Percentiles rank a stretch among this genome's conserved stretches.
Conservation (phyloP, 257 asterid genomes). For the Dorcoceras hygrometricum region DNA sequence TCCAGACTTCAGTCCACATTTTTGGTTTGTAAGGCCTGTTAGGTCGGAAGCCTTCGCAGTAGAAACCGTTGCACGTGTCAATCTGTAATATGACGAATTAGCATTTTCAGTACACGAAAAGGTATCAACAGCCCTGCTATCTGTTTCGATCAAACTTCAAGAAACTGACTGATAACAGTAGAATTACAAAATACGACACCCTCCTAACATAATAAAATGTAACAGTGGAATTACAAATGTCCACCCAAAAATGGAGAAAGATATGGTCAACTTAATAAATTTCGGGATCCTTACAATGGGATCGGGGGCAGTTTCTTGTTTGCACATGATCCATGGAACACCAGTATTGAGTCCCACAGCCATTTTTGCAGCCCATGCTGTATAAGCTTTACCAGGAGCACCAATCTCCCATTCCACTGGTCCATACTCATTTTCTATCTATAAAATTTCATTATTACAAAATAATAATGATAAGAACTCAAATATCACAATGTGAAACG, state of each 20-base stretch:
- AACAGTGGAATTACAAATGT: too few species aligned
- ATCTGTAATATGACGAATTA: conserved; percentile 43
- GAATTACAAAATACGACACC: too few species aligned
- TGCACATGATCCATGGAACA: conserved; percentile 99
- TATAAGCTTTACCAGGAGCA: conserved; percentile 87
- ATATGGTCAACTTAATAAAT: not conserved
- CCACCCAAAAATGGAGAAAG: not conserved
- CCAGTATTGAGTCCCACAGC: conserved; percentile 80
- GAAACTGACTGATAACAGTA: not conserved
- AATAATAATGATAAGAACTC: not conserved
- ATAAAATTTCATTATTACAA: conserved; percentile 21
- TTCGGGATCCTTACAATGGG: conserved; percentile 51
- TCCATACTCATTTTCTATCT: conserved; percentile 97
- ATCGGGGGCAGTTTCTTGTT: conserved; percentile 93
- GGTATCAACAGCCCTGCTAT: not conserved
- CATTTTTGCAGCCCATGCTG: conserved; percentile 90
- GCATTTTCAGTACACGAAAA: not conserved
- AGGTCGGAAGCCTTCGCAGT: conserved; percentile 75
- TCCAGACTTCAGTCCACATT: conserved; percentile 95
- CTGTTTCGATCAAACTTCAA: not conserved
- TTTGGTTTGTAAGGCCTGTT: conserved; percentile 79
- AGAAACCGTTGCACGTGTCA: conserved; percentile 89
- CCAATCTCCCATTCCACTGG: conserved; percentile 88
- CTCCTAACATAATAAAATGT: too few species aligned
- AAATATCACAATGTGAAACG: not conserved